Evolutionary conservation across 164 flowering plant species (phyloP).

Genomic region (Vitis labrusca): DNA sequence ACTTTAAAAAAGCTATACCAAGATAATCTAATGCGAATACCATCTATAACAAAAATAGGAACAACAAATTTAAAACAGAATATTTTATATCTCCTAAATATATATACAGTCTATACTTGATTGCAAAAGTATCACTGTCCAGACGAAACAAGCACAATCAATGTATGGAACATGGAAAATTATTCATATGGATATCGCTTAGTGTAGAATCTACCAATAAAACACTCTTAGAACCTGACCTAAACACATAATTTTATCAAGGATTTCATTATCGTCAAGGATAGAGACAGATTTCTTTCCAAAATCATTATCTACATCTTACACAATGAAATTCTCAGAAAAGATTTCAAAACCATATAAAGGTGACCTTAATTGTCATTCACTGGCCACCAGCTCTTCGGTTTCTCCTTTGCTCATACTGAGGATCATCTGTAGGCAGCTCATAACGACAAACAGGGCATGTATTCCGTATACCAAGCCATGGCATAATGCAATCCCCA

Average conservation of each 20-base stretch:
- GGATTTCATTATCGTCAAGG: constrained; percentile 7
- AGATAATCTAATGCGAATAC: background rate
- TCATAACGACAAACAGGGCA: constrained; percentile 70
- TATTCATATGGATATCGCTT: background rate
- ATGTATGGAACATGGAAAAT: background rate
- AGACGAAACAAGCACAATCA: background rate
- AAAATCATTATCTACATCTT: constrained; percentile 21
- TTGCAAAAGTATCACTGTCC: background rate
- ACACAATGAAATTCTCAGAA: constrained; percentile 11
- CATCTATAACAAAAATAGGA: background rate
- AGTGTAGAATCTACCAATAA: constrained; percentile 1
- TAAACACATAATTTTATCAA: background rate
- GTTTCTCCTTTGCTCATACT: constrained; percentile 42
- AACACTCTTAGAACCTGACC: constrained; percentile 8
- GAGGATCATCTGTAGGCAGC: constrained; percentile 61
- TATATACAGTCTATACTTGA: background rate
- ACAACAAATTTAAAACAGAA: background rate
- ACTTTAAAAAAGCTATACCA: background rate
- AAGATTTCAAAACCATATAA: constrained; percentile 6
- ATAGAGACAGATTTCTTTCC: background rate
- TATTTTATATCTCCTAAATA: background rate
- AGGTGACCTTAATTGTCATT: constrained; percentile 6
- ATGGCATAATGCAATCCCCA: constrained; percentile 58
- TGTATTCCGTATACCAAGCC: constrained; percentile 58
- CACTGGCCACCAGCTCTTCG: constrained; percentile 22